Evolutionary conservation across 139 green algal species (phyloP).

Genomic region (Eudorina sp.): DNA sequence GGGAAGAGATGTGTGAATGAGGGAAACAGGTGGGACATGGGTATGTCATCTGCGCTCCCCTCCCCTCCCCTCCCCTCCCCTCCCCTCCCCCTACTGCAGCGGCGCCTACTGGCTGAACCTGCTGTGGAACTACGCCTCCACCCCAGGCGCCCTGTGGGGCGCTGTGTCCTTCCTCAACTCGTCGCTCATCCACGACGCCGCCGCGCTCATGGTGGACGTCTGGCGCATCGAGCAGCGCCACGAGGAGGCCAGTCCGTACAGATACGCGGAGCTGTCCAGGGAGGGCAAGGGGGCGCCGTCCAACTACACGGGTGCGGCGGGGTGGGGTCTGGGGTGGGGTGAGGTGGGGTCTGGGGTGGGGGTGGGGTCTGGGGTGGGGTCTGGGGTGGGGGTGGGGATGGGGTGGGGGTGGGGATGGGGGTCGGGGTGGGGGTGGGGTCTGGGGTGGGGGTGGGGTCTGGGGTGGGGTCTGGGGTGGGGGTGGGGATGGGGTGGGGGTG

Average conservation of each 20-base stretch:
- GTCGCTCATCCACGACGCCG: slow-evolving; percentile 45
- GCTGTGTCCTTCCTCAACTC: slow-evolving; percentile 20
- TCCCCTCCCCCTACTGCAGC: background rate
- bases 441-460: too few species aligned
- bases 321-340: background rate
- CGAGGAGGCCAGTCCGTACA: slow-evolving; percentile 65
- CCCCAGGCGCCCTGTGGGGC: slow-evolving; percentile 39
- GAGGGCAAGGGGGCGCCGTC: slow-evolving; percentile 53
- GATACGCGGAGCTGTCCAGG: slow-evolving; percentile 70
- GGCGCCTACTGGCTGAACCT: slow-evolving; percentile 76
- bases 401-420: too few species aligned
- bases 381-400: too few species aligned
- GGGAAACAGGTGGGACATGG: too few species aligned
- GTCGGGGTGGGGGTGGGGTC: too few species aligned
- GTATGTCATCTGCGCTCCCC: too few species aligned
- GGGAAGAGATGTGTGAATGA: too few species aligned
- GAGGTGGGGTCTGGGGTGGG: too few species aligned
- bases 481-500: too few species aligned
- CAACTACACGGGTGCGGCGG: slow-evolving; percentile 52
- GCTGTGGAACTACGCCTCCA: slow-evolving; percentile 72
- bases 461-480: too few species aligned
- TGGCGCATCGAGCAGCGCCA: slow-evolving; percentile 69
- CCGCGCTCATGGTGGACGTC: slow-evolving; percentile 57
- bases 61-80: background rate
- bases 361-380: too few species aligned